Evolutionary conservation across 768 basidiomycete species (phyloP), one percentile per base, ranked within the genome.

Genomic region (Amanita pallidorosea): DNA sequence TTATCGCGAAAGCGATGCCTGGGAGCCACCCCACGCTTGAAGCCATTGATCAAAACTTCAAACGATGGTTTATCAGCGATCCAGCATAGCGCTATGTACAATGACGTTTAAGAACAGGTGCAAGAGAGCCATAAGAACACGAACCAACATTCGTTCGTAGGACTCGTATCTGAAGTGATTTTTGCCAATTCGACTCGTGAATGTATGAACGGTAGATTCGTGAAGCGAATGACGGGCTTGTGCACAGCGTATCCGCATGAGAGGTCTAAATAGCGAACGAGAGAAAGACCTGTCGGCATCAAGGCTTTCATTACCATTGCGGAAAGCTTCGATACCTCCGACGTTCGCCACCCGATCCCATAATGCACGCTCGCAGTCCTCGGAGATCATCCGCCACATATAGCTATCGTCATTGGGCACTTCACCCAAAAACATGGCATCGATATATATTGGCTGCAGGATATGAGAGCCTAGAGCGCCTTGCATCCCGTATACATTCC

Each of bases 401-500:
- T 4, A 3, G 5, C 17, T 41, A 13, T 36, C 40, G 8, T 41
- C 27, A 1, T 62, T 60, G 0, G 73, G 69, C 0, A 91, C 81
- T 37, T 85, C 89, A 1, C 92, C 89, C 2, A 98, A 70, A 48
- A 92, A 67, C 15, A 97, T 65, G 22, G 63, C 60, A 38, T 68
- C 64, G 18, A 94, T 65, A 60, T 90, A 90, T 6, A 94, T 51
- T 0, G 88, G 87, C 3, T 56, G 58, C 36, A 80, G 66, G 54
- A 76, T 70, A 13, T 53, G 66, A 5, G 81, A 74, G 2, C 77
- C 77, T 44, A 96, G 68, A 1, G 88, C 84, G 3, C 95, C 94
- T 60, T 95, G 91, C 22, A 95, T 71, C 0, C 94, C 94, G 3
- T 91, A 69, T 0, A 85, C 76, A 49, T 74, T 80, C 92, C 93